Evolutionary conservation across 495 filamentous ascomycete species (phyloP).

Genomic region (Rhypophila decipiens): DNA sequence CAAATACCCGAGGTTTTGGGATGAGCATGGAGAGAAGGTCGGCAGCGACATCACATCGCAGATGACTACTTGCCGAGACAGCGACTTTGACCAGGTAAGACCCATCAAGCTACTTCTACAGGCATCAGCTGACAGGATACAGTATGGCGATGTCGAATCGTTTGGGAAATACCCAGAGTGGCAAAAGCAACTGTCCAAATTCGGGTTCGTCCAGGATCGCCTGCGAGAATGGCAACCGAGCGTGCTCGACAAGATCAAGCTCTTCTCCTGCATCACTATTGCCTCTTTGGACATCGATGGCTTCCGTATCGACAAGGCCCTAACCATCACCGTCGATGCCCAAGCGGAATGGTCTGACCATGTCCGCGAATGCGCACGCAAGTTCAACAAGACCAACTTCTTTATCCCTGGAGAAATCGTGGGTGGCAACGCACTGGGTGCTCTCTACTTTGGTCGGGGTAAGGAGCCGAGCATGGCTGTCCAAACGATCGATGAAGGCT

Average conservation of each 20-base stretch:
- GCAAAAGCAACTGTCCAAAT: conserved; percentile 60
- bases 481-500: conserved; percentile 15
- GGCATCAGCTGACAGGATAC: too few species aligned
- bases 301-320: conserved; percentile 62
- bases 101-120: too few species aligned
- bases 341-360: conserved; percentile 45
- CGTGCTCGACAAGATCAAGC: conserved; percentile 52
- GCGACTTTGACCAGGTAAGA: conserved; percentile 65
- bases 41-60: conserved; percentile 25
- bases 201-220: conserved; percentile 66
- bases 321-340: conserved; percentile 57
- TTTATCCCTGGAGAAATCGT: conserved; percentile 61
- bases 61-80: conserved; percentile 55
- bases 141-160: conserved; percentile 61
- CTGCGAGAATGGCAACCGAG: conserved; percentile 61
- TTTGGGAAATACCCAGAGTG: conserved; percentile 65
- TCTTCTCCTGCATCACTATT: conserved; percentile 61
- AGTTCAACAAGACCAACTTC: conserved; percentile 56
- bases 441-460: conserved; percentile 60
- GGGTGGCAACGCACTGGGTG: conserved; percentile 54
- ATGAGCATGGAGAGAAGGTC: conserved; percentile 41
- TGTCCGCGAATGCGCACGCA: conserved; percentile 48
- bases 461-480: not conserved
- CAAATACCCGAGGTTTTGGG: conserved; percentile 60
- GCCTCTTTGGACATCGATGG: conserved; percentile 59